Evolutionary conservation across 116 monocot genomes (phyloP).

Genomic region (Cymodocea nodosa): DNA sequence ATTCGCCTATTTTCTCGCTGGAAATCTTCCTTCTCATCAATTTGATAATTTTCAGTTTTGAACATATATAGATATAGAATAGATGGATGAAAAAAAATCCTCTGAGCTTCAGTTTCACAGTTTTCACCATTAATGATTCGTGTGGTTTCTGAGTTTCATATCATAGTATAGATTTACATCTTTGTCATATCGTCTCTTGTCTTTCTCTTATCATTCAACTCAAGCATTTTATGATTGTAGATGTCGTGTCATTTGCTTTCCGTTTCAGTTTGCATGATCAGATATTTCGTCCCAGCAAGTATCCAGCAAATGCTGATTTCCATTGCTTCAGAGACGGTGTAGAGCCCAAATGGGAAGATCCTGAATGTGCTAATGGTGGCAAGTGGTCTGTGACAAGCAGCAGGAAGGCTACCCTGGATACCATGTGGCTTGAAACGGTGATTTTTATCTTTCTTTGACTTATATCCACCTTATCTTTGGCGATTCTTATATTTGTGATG

Average conservation of each 20-base stretch:
- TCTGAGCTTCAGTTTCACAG: no score
- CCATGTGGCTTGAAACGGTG: slow-evolving; percentile 97
- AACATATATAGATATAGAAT: no score
- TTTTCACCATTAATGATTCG: no score
- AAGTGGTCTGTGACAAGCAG: slow-evolving; percentile 70
- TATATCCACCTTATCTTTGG: no score
- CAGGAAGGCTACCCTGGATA: slow-evolving; percentile 66
- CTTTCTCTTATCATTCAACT: background rate
- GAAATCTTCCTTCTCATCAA: no score
- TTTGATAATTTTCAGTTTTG: no score
- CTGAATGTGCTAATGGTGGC: slow-evolving; percentile 87
- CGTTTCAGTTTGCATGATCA: slow-evolving; percentile 84
- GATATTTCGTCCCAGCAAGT: slow-evolving; percentile 85
- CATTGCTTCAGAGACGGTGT: slow-evolving; percentile 81
- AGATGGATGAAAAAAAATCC: no score
- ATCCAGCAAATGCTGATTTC: slow-evolving; percentile 69
- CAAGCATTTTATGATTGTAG: background rate
- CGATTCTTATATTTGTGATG: no score
- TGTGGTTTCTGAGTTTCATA: no score
- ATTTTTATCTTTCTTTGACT: background rate
- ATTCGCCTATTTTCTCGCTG: no score
- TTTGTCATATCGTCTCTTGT: no score
- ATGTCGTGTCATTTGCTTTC: background rate
- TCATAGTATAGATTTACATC: no score
- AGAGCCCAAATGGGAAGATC: slow-evolving; percentile 98